Evolutionary conservation across 140 eudicot genomes (phyloP).

Genomic region (Cichorium intybus): DNA sequence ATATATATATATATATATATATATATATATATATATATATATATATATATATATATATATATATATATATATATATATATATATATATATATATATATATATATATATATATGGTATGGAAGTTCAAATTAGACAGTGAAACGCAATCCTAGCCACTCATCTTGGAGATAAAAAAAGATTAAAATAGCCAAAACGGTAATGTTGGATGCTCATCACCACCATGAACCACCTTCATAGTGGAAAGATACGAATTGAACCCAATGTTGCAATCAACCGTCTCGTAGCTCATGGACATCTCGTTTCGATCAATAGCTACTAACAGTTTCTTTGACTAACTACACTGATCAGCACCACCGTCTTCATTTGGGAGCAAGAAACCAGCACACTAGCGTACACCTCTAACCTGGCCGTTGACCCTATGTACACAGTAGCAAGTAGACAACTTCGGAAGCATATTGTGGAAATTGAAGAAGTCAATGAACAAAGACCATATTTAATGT

Average conservation of each 20-base stretch:
- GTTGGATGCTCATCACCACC: conserved; percentile 4
- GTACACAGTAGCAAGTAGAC: conserved; percentile 57
- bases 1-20: too few relatives aligned
- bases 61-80: too few relatives aligned
- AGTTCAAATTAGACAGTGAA: too few relatives aligned
- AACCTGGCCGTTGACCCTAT: conserved; percentile 60
- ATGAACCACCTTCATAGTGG: conserved; percentile 43
- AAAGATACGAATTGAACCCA: conserved; percentile 58
- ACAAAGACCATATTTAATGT: conserved; percentile 64
- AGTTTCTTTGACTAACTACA: conserved; percentile 73
- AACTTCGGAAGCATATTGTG: conserved; percentile 64
- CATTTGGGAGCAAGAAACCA: conserved; percentile 47
- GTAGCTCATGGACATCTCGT: conserved; percentile 41
- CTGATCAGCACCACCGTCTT: conserved; percentile 18
- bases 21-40: too few relatives aligned
- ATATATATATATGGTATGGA: too few relatives aligned
- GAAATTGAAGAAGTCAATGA: conserved; percentile 66
- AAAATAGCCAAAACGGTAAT: too few relatives aligned
- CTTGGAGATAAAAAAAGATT: too few relatives aligned
- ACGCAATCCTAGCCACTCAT: too few relatives aligned
- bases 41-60: too few relatives aligned
- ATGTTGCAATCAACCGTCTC: conserved; percentile 58
- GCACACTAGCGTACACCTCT: conserved; percentile 67
- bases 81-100: too few relatives aligned
- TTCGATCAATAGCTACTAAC: conserved; percentile 46